Base-by-base conservation (phyloP, 371 early-diverging fungal genomes). In the Amoeboaphelidium occidentale region DNA sequence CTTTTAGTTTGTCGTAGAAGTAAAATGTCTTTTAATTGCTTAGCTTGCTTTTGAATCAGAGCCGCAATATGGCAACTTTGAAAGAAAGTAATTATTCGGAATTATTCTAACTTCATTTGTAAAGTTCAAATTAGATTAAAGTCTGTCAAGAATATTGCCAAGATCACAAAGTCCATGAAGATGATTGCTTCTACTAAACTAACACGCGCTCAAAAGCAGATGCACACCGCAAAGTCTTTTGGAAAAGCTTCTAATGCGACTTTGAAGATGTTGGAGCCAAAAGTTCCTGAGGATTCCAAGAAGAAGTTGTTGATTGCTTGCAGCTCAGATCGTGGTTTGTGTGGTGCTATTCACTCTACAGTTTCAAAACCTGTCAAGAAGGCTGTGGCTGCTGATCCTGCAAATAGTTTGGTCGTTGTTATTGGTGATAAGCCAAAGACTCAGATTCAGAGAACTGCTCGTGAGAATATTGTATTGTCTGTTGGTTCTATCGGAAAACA, bases 111-210 rank as follows among this genome's bases (percentile, higher is more conserved):
- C 25, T n/a, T 32, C 10, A 6, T 51, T 42, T 49, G 24, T 51
- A 50, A 63, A 90, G 90, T 92, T 68, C 87, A 87, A 64, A 65
- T 79, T 56, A 91, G 97, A 58, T 69, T 92, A 66, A 89, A 91
- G 75, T 86, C 94, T 55, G 78, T 96, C 55, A 74, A 78, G 59
- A 92, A 87, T 78, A 96, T 92, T 68, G 85, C 79, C 61, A 96
- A 96, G 74, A 93, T 96, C 67, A 96, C 97, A 52, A 90, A 92
- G 70, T 94, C 94, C 52, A 92, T 93, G 92, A 96, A 96, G 75
- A 93, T 96, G 93, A 96, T 96, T 91, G 94, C 97, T 52, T 89
- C 94, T 43, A 94, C 96, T 68, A 96, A 96, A 76, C 80, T 91
- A 62, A 64, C 69, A 60, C 81, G 84, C 68, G 92, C 97, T 43